Evolutionary conservation across 192 early-diverging fungal species (phyloP), one percentile per base, ranked within the genome.

Genomic region (Entophlyctis helioformis): DNA sequence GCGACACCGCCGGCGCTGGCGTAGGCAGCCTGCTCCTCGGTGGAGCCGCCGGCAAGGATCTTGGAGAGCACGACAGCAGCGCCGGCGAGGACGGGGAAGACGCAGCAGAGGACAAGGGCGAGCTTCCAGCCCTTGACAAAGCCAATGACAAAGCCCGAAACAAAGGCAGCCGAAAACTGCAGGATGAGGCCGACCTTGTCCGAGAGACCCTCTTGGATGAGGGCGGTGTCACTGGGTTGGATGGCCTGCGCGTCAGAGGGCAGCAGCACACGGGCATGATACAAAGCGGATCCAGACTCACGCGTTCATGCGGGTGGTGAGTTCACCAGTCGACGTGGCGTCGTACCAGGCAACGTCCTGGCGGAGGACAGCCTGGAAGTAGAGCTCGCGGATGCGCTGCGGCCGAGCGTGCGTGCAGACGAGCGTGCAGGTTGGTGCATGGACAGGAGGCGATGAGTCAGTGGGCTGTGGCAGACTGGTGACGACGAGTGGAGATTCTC

Each of bases 1-100:
- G 88, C 93, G 28, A 94, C 69, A 13, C 77, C 77, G 36, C 88
- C 88, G 3, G 90, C 91, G 27, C 63, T 68, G 15, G 83, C 91
- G 55, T 91, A 93, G 12, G 82, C 64, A 53, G 71, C 65, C 54
- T 78, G 71, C 1, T 69, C 70, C 32, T 64, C 56, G 6, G 61
- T 42, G 1, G 79, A 50, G 21, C 55, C 62, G 4, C 45, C 43
- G 8, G 63, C 63, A 2, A 81, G 37, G 42, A 76, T 48, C 36
- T 77, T 71, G 13, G 66, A 66, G 67, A 83, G 76, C 18, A 81
- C 36, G n/a, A 57, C 57, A 16, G 57, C 51, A 34, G 51, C 36
- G 20, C 50, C 54, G 18, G 67, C 81, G 39, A 98, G 47, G 34
- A 91, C 45, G 6, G 89, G 88, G 44, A 93, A 50, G 27, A 75